phyloP scores from a whole-genome alignment of 805 yeast genomes.

The Zygoascus flipseniorum region DNA sequence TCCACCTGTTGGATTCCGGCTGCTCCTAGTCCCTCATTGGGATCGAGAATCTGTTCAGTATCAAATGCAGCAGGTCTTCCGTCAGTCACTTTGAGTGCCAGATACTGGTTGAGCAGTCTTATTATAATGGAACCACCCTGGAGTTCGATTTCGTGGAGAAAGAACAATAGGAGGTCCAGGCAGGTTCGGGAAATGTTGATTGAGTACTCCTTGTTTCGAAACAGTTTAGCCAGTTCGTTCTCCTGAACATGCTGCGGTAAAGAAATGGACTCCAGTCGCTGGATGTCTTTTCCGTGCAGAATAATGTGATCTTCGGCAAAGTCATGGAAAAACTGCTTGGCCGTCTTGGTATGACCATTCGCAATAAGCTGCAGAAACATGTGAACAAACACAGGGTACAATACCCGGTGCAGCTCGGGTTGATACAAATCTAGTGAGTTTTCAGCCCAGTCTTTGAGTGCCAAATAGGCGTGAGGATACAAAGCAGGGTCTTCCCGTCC shows the following conservation, averaged over 20 bases:
- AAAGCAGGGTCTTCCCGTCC: slow-evolving; percentile 49
- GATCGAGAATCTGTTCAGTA: slow-evolving; percentile 33
- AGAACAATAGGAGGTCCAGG: slow-evolving; percentile 73
- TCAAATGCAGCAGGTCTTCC: slow-evolving; percentile 28
- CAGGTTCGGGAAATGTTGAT: slow-evolving; percentile 76
- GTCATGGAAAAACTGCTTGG: slow-evolving; percentile 67
- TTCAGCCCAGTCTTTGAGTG: slow-evolving; percentile 83
- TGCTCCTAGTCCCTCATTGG: slow-evolving; percentile 34
- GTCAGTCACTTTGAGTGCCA: slow-evolving; percentile 36
- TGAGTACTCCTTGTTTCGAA: slow-evolving; percentile 62
- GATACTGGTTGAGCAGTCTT: slow-evolving; percentile 75
- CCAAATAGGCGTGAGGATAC: slow-evolving; percentile 71
- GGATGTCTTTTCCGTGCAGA: slow-evolving; percentile 70
- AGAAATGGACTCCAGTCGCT: slow-evolving; percentile 62
- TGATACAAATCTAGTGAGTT: slow-evolving; percentile 82
- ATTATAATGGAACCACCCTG: slow-evolving; percentile 86
- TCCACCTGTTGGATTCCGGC: slow-evolving; percentile 36
- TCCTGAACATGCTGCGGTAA: slow-evolving; percentile 75
- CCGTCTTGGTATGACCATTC: slow-evolving; percentile 46
- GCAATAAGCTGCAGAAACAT: slow-evolving; percentile 71
- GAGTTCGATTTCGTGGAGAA: slow-evolving; percentile 84
- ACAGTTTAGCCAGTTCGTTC: slow-evolving; percentile 71
- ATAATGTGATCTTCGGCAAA: slow-evolving; percentile 66
- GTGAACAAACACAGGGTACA: slow-evolving; percentile 91
- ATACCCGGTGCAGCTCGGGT: slow-evolving; percentile 73